Conservation (phyloP, 345 rosid species). For the Boechera retrofracta region DNA sequence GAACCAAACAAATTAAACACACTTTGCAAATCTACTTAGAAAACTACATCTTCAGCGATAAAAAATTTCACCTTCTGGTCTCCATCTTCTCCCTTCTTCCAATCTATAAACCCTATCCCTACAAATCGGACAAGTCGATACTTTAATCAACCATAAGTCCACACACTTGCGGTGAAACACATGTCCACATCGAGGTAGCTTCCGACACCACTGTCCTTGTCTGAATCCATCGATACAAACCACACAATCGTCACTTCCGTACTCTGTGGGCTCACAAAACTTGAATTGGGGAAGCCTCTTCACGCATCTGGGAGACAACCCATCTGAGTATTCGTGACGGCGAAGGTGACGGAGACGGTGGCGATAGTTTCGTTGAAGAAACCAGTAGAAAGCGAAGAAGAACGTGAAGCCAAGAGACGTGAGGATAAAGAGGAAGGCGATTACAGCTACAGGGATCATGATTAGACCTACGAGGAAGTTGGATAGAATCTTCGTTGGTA, state of each 20-base stretch:
- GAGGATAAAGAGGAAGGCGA: constrained; percentile 62
- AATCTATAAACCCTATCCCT: constrained; percentile 52
- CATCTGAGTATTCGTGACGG: constrained; percentile 41
- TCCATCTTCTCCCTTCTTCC: constrained; percentile 31
- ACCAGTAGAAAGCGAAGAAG: constrained; percentile 60
- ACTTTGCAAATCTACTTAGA: constrained; percentile 46
- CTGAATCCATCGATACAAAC: constrained; percentile 75
- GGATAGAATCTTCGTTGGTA: constrained; percentile 54
- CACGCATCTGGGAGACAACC: constrained; percentile 56
- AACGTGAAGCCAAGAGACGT: constrained; percentile 62
- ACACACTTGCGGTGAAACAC: constrained; percentile 81
- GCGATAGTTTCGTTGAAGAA: constrained; percentile 53
- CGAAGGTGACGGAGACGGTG: constrained; percentile 44
- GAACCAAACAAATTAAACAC: constrained; percentile 24
- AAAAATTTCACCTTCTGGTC: constrained; percentile 31
- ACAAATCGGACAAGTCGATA: constrained; percentile 75
- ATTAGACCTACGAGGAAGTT: constrained; percentile 64
- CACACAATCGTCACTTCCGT: constrained; percentile 63
- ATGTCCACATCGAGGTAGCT: constrained; percentile 72
- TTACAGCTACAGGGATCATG: constrained; percentile 61
- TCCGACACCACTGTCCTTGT: constrained; percentile 88
- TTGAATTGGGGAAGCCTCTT: constrained; percentile 70
- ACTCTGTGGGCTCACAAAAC: constrained; percentile 36
- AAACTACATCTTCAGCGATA: constrained; percentile 32
- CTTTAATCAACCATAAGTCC: constrained; percentile 79